Evolutionary conservation across 768 basidiomycete genomes (phyloP).

Genomic region (Bullera alba): DNA sequence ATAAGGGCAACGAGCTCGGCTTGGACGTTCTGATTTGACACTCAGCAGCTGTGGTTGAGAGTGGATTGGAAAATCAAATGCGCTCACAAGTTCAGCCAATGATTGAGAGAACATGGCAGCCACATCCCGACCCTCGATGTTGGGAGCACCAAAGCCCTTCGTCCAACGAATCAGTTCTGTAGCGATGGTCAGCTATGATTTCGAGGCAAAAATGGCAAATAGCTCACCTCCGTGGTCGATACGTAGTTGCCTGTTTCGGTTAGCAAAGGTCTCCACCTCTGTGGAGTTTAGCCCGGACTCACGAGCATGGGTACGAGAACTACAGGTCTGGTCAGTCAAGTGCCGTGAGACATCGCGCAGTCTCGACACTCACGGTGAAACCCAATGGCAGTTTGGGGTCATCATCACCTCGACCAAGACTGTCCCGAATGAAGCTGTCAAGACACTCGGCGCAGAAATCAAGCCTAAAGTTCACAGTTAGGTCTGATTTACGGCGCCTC

Average conservation of each 20-base stretch:
- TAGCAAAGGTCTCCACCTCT: neutral
- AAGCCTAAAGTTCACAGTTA: constrained; percentile 51
- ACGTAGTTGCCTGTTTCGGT: constrained; percentile 63
- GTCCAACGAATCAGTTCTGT: constrained; percentile 88
- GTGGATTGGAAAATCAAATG: neutral
- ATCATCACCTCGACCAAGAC: constrained; percentile 48
- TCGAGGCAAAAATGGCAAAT: neutral
- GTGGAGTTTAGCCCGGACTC: constrained; percentile 44
- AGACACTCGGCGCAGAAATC: constrained; percentile 96
- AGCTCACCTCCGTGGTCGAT: constrained; percentile 73
- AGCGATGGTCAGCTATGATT: constrained; percentile 8
- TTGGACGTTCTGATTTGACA: constrained; percentile 61
- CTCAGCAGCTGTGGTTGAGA: neutral
- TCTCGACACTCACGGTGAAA: constrained; percentile 66
- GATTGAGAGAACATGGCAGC: constrained; percentile 85
- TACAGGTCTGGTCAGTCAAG: constrained; percentile 15
- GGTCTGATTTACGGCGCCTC: constrained; percentile 1
- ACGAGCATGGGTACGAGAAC: constrained; percentile 96
- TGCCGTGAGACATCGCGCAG: too few species aligned
- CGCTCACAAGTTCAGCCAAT: constrained; percentile 65
- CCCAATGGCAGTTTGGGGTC: constrained; percentile 67
- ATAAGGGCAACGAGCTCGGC: constrained; percentile 78
- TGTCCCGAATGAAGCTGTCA: constrained; percentile 75
- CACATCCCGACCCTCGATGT: constrained; percentile 87
- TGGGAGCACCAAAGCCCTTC: constrained; percentile 90